Evolutionary conservation across 1,139 yeast genomes (phyloP), one percentile per base, ranked within the genome.

Genomic region (Meyerozyma elateridarum): DNA sequence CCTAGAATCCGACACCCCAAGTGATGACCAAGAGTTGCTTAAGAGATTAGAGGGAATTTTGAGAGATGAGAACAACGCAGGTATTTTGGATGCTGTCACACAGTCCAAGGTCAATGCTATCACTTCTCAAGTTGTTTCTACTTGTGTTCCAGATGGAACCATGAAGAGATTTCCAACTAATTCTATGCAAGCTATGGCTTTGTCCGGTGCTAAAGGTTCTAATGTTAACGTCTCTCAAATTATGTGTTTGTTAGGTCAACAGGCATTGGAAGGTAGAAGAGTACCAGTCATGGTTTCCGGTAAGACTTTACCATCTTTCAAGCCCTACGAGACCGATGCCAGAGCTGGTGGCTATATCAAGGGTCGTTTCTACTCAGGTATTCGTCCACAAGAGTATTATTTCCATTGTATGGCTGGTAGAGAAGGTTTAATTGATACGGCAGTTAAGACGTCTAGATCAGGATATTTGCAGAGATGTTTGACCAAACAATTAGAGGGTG

Each of bases 321-420:
- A 85, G 58, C 93, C 98, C 5, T 89, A 79, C 54, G 99, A 93
- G 55, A 91, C 98, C 17, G 91, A 87, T 58, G 96, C 97, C 5
- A 76, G 94, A 57, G 97, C 99, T 20, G 98, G 99, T 71, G 99
- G 99, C 36, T 93, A 88, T 56, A 87, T 93, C 55, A 85, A 91
- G 56, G 94, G 95, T 42, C 84, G 99, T 52, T 93, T 93, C 79
- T 91, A 88, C 61, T 87, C 97, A 24, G 98, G 98, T 61, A 85
- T 93, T 46, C 79, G 87, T 58, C 98, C 98, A n/a, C 99, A 93
- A 64, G 99, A 93, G 59, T 93, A 93, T 61, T 93, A 89, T 56
- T 93, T 93, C 91, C 99, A 93, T 69, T 91, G 98, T 73, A 93
- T 93, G 99, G 99, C 99, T 37, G 99, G 99, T 61, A 83, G 99